phyloP scores from a whole-genome alignment of 148 eudicot genomes.

The Rhododendron simsii region DNA sequence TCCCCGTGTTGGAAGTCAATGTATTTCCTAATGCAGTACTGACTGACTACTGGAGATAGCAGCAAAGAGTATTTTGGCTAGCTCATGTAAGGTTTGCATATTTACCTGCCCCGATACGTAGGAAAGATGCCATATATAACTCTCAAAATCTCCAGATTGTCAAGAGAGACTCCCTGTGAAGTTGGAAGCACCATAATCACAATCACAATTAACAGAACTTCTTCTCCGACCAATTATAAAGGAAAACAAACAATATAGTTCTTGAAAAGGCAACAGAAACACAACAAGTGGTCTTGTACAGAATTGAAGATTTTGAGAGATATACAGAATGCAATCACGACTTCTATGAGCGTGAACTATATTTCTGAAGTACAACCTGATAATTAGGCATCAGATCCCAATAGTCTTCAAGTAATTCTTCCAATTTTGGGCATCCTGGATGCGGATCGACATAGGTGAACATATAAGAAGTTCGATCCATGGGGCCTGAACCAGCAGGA shows the following conservation, averaged over 20 bases:
- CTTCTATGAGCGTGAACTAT: not conserved
- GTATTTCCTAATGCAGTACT: not conserved
- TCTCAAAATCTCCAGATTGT: conserved; percentile 81
- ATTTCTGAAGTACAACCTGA: conserved; percentile 52
- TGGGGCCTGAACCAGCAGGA: conserved; percentile 95
- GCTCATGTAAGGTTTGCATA: not conserved
- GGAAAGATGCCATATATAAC: conserved; percentile 95
- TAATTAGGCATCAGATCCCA: conserved; percentile 95
- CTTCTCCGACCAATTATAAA: not conserved
- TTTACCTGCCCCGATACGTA: conserved; percentile 93
- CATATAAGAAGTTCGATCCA: conserved; percentile 92
- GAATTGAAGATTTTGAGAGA: not conserved
- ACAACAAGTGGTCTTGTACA: not conserved
- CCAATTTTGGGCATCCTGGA: conserved; percentile 74
- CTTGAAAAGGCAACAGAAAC: conserved; percentile 4
- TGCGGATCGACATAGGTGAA: conserved; percentile 92
- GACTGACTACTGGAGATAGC: not conserved
- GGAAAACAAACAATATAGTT: not conserved
- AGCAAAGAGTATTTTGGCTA: not conserved
- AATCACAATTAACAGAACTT: not conserved
- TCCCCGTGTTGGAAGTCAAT: not conserved
- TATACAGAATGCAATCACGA: not conserved
- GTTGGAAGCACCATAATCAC: not conserved
- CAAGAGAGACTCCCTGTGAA: conserved; percentile 73
- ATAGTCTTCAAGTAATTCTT: conserved; percentile 84